These are phyloP conservation scores for Meyerozyma sp. DNA, from an alignment of 1,139 yeast genomes.

Conservation along the genomic window DNA sequence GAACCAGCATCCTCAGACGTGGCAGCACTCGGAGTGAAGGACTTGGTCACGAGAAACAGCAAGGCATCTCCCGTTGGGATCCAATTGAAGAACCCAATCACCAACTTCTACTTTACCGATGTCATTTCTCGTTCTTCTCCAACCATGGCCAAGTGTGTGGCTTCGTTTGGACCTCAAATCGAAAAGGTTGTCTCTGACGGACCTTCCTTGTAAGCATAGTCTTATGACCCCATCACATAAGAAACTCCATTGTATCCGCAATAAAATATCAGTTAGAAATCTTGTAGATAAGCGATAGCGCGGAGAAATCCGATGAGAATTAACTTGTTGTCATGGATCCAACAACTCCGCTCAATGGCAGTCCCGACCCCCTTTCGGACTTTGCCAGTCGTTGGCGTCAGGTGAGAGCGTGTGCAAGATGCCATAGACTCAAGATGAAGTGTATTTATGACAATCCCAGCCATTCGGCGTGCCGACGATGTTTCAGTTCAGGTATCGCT, in stretches of 20 bases:
- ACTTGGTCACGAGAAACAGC: slow-evolving; percentile 36
- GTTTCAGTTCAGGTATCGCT: slow-evolving; percentile 36
- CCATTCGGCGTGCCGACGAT: slow-evolving; percentile 40
- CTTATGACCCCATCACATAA: not conserved
- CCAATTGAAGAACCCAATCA: slow-evolving; percentile 63
- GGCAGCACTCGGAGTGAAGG: slow-evolving; percentile 54
- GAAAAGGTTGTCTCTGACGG: slow-evolving; percentile 53
- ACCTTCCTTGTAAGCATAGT: slow-evolving; percentile 15
- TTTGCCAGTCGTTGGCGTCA: slow-evolving; percentile 38
- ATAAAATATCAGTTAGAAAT: not conserved
- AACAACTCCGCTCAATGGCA: not conserved
- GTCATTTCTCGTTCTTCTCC: slow-evolving; percentile 84
- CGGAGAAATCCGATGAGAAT: not conserved
- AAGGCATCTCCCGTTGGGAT: slow-evolving; percentile 40
- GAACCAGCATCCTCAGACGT: slow-evolving; percentile 63
- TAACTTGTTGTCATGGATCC: not conserved
- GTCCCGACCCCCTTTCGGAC: slow-evolving; percentile 6
- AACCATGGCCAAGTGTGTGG: slow-evolving; percentile 82
- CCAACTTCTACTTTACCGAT: slow-evolving; percentile 84
- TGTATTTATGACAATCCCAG: slow-evolving; percentile 48
- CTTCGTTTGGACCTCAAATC: slow-evolving; percentile 60
- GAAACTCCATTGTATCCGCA: not conserved
- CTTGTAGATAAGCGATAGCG: not conserved
- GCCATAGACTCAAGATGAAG: slow-evolving; percentile 50
- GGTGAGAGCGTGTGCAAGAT: slow-evolving; percentile 51